Base-by-base conservation (phyloP, 2,329 filamentous ascomycete species). In the Shiraia bambusicola region DNA sequence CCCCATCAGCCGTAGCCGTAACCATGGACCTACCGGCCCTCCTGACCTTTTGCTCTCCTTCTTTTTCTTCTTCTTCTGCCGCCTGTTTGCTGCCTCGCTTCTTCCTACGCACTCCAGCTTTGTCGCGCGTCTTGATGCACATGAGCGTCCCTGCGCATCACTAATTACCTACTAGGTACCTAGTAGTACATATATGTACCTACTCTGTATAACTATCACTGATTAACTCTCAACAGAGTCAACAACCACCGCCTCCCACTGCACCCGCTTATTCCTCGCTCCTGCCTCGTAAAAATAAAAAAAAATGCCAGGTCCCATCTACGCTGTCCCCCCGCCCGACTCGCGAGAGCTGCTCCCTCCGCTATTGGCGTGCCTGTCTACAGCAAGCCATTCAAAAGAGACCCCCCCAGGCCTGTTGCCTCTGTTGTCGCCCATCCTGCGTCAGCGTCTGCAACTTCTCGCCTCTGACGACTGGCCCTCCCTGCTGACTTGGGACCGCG, bases 401-500 rank as follows among this genome's bases (percentile, higher is more conserved):
- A 79, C 81, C 25, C 81, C 82, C 3, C 80, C 81, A 35, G 79
- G 77, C 19, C 69, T 85, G 9, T 72, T 84, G 2, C 77, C 79
- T 25, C 73, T 84, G 2, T 72, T 85, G 13, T 80, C 81, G 8
- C 82, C 82, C 7, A 80, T 84, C 31, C 74, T 85, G 3, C 78
- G 81, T 45, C 82, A 85, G 64, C 72, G 81, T 36, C 71, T 84
- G 2, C 75, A 79, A 52, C 74, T 88, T 38, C 74, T 92, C 43
- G 79, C 83, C 1, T 71, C 76, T n/a, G 60, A 69, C 42, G 81
- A 84, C 37, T 92, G 88, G 87, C 77, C 92, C 12, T 76, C 81
- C 1, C 74, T 91, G 24, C 75, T 92, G 16, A 85, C 81, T 61
- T 91, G 88, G 73, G 80, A 87, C 56, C 58, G 74, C 6, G 67